phyloP scores from a whole-genome alignment of 2,329 filamentous ascomycete genomes.

The Ophiostoma montium region DNA sequence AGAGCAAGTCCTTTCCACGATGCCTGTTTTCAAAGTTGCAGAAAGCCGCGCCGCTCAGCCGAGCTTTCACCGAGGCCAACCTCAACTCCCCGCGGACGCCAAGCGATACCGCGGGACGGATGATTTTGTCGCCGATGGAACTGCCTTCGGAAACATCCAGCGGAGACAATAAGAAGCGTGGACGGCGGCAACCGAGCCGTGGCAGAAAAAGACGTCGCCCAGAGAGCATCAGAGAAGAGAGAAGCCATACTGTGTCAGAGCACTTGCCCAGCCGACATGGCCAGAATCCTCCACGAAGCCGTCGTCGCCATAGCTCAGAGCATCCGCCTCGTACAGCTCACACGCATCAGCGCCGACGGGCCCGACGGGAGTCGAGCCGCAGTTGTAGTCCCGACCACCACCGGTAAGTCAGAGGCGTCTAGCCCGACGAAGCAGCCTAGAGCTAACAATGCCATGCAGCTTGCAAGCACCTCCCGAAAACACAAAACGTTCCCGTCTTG shows the following conservation, averaged over 20 bases:
- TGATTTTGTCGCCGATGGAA: background rate
- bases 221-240: background rate
- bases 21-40: background rate
- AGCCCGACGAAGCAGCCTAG: too few species aligned
- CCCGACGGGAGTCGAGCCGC: conserved; percentile 5
- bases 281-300: background rate
- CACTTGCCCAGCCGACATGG: background rate
- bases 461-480: background rate
- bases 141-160: conserved; percentile 11
- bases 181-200: background rate
- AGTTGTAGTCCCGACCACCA: background rate
- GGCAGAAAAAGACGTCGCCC: background rate
- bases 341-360: conserved; percentile 1
- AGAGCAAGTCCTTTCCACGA: background rate
- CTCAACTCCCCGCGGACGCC: background rate
- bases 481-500: conserved; percentile 2
- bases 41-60: background rate
- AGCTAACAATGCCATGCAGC: background rate
- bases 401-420: background rate
- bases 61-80: background rate
- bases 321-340: background rate
- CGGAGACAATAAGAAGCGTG: background rate
- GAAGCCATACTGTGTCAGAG: background rate
- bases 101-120: too few species aligned
- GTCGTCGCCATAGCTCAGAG: background rate